Evolutionary conservation across 306 rosid genomes (phyloP).

Genomic region (Rosa lucieae): DNA sequence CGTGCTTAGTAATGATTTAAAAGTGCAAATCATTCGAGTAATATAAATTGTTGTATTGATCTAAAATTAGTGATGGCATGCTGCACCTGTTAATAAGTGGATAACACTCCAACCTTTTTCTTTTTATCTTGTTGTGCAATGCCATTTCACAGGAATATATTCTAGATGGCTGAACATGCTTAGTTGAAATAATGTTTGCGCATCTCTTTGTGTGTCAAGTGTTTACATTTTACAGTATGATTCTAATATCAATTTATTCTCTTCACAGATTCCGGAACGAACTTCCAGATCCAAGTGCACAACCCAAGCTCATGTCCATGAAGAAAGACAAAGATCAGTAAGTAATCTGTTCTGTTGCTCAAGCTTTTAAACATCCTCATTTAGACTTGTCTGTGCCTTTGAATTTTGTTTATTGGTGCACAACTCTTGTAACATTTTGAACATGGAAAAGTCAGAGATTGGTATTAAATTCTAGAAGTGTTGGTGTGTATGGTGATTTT

Average conservation of each 20-base stretch:
- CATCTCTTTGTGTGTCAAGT: background rate
- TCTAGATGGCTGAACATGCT: background rate
- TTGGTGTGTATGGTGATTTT: constrained; percentile 8
- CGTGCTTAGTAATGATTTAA: constrained; percentile 1
- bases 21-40: background rate
- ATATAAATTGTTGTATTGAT: background rate
- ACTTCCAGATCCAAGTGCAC: constrained; percentile 98
- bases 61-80: background rate
- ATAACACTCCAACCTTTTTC: background rate
- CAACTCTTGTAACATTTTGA: background rate
- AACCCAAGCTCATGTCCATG: constrained; percentile 91
- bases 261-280: constrained; percentile 83
- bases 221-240: constrained; percentile 31
- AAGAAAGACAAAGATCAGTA: constrained; percentile 93
- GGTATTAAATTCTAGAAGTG: background rate
- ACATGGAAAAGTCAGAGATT: background rate
- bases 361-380: background rate
- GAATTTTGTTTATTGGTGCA: background rate
- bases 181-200: background rate
- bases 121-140: background rate
- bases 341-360: constrained; percentile 31
- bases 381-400: background rate
- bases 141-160: background rate
- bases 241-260: constrained; percentile 27
- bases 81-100: background rate